These are phyloP conservation scores for Protomyces inundatus DNA, from an alignment of 1,139 yeast species.

Conservation along the genomic window DNA sequence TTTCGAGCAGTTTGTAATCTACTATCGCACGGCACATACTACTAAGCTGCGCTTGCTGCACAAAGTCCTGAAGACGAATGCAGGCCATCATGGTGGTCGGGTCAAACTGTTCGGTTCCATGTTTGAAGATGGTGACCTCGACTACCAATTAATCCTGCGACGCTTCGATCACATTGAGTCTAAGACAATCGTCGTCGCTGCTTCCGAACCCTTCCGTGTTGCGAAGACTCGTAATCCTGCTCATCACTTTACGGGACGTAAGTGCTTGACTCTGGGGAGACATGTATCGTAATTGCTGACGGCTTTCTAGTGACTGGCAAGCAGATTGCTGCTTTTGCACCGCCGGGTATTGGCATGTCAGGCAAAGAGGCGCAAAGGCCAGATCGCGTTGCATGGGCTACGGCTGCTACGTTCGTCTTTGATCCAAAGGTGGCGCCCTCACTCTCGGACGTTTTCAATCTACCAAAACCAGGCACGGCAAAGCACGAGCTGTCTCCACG, in stretches of 20 bases:
- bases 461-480: too few relatives aligned
- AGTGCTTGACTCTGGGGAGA: not conserved
- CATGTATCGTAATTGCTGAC: not conserved
- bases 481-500: too few relatives aligned
- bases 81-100: not conserved
- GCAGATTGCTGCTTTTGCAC: not conserved
- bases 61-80: not conserved
- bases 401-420: not conserved
- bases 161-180: not conserved
- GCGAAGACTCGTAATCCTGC: not conserved
- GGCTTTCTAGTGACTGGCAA: not conserved
- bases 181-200: not conserved
- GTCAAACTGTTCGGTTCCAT: not conserved
- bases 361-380: not conserved
- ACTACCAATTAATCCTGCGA: not conserved
- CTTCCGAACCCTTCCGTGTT: not conserved
- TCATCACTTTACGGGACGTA: not conserved
- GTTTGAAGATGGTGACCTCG: not conserved
- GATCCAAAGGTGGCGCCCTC: not conserved
- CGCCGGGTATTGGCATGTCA: not conserved
- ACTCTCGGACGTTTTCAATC: too few relatives aligned
- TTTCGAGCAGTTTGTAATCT: not conserved
- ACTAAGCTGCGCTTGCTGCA: not conserved
- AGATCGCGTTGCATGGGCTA: not conserved
- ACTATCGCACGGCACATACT: not conserved